Conservation (phyloP, 2,329 filamentous ascomycete species). For the Plenodomus biglobosus region DNA sequence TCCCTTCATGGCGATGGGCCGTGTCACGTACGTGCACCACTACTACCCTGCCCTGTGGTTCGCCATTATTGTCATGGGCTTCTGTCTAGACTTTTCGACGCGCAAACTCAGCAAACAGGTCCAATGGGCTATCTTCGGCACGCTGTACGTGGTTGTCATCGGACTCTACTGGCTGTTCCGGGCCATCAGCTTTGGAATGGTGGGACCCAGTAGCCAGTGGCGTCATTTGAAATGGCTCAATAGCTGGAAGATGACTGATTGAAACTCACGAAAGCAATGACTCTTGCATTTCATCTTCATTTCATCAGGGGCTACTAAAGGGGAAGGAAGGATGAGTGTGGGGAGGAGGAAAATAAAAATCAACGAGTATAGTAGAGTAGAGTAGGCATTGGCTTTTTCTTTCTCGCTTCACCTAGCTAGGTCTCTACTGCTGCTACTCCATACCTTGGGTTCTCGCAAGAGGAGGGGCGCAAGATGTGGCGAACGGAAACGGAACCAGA, state of each 20-base stretch:
- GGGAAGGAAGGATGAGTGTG: too few species aligned
- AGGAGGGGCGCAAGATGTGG: too few species aligned
- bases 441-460: too few species aligned
- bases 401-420: too few species aligned
- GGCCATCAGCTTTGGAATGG: constrained; percentile 95
- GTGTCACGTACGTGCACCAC: constrained; percentile 98
- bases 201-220: constrained; percentile 80
- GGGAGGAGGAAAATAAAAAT: too few species aligned
- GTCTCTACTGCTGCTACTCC: too few species aligned
- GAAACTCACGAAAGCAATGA: too few species aligned
- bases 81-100: constrained; percentile 82
- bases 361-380: too few species aligned
- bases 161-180: constrained; percentile 88
- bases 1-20: constrained; percentile 95
- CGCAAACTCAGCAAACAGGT: constrained; percentile 64
- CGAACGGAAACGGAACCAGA: too few species aligned
- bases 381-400: too few species aligned
- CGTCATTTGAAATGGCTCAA: constrained; percentile 92
- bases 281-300: too few species aligned
- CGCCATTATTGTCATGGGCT: constrained; percentile 85
- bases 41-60: constrained; percentile 99
- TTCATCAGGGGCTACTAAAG: too few species aligned
- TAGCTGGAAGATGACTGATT: constrained; percentile 80
- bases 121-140: constrained; percentile 69
- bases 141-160: constrained; percentile 73